phyloP scores from a whole-genome alignment of 176 grass and related monocot species.

The Musa acuminata region DNA sequence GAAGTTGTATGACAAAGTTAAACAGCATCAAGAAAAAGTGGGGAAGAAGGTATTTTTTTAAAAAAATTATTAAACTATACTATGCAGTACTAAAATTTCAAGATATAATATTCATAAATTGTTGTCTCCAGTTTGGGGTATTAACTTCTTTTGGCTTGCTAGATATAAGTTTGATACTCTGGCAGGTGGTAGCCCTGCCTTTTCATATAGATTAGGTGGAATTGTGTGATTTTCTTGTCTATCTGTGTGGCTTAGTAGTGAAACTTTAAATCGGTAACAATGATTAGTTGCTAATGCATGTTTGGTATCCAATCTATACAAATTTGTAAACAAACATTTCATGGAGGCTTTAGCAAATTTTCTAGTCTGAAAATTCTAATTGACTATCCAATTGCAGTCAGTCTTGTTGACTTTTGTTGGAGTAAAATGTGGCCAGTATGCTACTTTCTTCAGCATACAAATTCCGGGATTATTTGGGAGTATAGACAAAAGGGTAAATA shows the following conservation, averaged over 20 bases:
- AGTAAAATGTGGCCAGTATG: neutral
- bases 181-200: neutral
- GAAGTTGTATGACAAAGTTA: conserved; percentile 77
- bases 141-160: neutral
- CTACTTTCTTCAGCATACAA: neutral
- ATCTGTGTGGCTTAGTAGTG: neutral
- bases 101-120: neutral
- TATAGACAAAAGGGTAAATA: neutral
- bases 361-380: neutral
- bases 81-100: neutral
- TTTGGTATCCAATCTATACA: neutral
- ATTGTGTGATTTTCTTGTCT: neutral
- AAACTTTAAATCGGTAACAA: neutral
- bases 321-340: neutral
- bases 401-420: neutral
- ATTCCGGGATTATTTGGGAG: neutral
- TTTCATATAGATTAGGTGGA: neutral
- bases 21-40: conserved; percentile 93
- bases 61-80: neutral
- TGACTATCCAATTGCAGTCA: neutral
- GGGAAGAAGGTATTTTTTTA: conserved; percentile 62
- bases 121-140: neutral
- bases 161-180: neutral
- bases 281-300: neutral
- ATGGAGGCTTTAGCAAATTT: neutral